Percentiles rank a stretch among this genome's conserved stretches.
phyloP scores from a whole-genome alignment of 2,329 filamentous ascomycete species.

The Ascochyta viciae-villosae region DNA sequence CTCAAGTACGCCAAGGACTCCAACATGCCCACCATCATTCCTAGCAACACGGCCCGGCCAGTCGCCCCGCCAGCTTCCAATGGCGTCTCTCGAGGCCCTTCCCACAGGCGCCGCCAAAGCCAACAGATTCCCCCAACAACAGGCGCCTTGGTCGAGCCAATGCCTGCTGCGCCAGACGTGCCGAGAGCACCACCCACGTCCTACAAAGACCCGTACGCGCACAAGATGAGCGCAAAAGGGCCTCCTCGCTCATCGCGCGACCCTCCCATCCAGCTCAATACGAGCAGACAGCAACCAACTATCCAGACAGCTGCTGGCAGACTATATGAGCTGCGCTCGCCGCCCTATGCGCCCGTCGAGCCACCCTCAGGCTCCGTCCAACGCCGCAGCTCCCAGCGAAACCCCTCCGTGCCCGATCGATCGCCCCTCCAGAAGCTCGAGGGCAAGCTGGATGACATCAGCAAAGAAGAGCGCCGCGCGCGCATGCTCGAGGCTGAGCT shows the following conservation, averaged over 20 bases:
- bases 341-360: conserved; percentile 40
- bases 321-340: conserved; percentile 41
- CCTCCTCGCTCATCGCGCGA: conserved; percentile 43
- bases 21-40: conserved; percentile 25
- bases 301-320: conserved; percentile 43
- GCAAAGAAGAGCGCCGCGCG: conserved; percentile 92
- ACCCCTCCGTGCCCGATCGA: conserved; percentile 74
- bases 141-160: conserved; percentile 30
- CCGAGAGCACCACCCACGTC: conserved; percentile 60
- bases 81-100: conserved; percentile 22
- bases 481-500: conserved; percentile 83
- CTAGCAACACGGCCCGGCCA: conserved; percentile 39
- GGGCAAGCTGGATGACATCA: conserved; percentile 87
- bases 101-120: conserved; percentile 42
- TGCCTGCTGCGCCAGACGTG: conserved; percentile 64
- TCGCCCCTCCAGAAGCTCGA: conserved; percentile 95
- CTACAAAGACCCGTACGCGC: conserved; percentile 49
- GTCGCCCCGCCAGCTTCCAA: conserved; percentile 34
- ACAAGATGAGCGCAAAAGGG: conserved; percentile 30
- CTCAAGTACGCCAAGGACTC: conserved; percentile 1
- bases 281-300: conserved; percentile 45
- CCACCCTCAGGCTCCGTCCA: conserved; percentile 38
- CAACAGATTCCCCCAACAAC: conserved; percentile 38
- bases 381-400: conserved; percentile 33
- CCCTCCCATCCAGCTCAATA: conserved; percentile 42